These are phyloP conservation scores for Phytophthora hybrid DNA, from an alignment of 352 stramenopile genomes.

Conservation along the genomic window DNA sequence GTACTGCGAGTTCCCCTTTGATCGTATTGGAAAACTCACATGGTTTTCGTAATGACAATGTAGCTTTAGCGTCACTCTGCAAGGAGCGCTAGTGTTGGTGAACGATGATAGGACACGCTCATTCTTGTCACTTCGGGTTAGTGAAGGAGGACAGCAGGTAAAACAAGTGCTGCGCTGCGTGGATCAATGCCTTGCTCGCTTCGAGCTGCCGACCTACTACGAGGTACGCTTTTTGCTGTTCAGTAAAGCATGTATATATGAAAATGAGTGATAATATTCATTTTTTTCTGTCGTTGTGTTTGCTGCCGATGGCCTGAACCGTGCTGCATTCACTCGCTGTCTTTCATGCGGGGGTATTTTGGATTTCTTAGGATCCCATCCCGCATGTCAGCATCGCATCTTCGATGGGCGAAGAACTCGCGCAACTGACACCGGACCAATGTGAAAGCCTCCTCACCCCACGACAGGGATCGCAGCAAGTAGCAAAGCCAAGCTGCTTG, in stretches of 20 bases:
- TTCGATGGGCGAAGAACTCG: slow-evolving; percentile 58
- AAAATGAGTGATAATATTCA: slow-evolving; percentile 36
- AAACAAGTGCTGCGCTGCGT: slow-evolving; percentile 59
- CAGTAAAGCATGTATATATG: slow-evolving; percentile 7
- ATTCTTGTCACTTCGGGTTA: slow-evolving; percentile 70
- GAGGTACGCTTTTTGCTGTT: slow-evolving; percentile 44
- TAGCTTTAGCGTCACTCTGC: slow-evolving; percentile 62
- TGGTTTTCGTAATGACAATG: not conserved
- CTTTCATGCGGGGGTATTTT: slow-evolving; percentile 6
- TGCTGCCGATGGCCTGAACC: slow-evolving; percentile 49
- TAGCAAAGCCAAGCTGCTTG: slow-evolving; percentile 24
- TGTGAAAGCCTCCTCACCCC: slow-evolving; percentile 33
- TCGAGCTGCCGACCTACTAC: slow-evolving; percentile 68
- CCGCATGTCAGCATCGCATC: slow-evolving; percentile 85
- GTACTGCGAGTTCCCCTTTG: not conserved
- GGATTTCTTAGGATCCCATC: slow-evolving; percentile 66
- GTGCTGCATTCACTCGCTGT: slow-evolving; percentile 14
- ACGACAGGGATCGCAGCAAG: slow-evolving; percentile 29
- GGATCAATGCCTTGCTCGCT: slow-evolving; percentile 65
- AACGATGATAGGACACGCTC: slow-evolving; percentile 84
- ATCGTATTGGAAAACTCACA: not conserved
- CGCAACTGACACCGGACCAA: slow-evolving; percentile 51
- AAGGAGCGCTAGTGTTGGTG: slow-evolving; percentile 51
- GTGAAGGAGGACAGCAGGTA: slow-evolving; percentile 44
- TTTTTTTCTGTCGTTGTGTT: slow-evolving; percentile 45